Conservation (phyloP, 148 eudicot genomes). For the Agrostemma githago region DNA sequence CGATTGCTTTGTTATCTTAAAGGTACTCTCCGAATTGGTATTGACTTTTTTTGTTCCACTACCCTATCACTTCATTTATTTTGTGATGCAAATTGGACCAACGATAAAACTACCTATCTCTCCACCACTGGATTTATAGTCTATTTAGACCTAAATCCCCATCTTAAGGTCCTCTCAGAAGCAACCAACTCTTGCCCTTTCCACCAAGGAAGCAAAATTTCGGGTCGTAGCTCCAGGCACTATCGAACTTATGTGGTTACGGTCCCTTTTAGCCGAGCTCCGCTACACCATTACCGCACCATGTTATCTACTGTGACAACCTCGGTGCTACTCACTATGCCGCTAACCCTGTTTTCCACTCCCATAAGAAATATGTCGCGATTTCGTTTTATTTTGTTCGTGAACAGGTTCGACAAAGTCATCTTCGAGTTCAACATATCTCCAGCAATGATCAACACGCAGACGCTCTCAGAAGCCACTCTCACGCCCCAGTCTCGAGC, state of each 20-base stretch:
- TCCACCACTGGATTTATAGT: not conserved
- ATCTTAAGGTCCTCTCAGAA: no score
- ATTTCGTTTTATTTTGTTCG: not conserved
- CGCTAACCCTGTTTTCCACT: constrained; percentile 2
- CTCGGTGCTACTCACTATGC: not conserved
- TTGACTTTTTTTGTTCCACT: not conserved
- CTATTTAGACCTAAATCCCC: not conserved
- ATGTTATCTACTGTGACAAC: constrained; percentile 5
- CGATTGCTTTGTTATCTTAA: not conserved
- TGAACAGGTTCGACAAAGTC: not conserved
- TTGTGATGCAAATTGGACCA: not conserved
- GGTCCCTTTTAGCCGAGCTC: not conserved
- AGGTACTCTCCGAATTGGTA: not conserved
- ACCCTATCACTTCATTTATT: not conserved
- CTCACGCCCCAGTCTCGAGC: no score
- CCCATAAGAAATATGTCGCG: not conserved
- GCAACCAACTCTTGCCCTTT: not conserved
- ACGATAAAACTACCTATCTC: not conserved
- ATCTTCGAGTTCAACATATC: no score
- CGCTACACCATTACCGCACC: no score
- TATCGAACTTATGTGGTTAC: not conserved
- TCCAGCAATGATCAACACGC: no score
- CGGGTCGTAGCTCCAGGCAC: not conserved
- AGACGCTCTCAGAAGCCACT: no score
- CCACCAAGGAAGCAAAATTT: not conserved